Evolutionary conservation across 192 early-diverging fungal genomes (phyloP).

Genomic region (Phycomyces blakesleeanus): DNA sequence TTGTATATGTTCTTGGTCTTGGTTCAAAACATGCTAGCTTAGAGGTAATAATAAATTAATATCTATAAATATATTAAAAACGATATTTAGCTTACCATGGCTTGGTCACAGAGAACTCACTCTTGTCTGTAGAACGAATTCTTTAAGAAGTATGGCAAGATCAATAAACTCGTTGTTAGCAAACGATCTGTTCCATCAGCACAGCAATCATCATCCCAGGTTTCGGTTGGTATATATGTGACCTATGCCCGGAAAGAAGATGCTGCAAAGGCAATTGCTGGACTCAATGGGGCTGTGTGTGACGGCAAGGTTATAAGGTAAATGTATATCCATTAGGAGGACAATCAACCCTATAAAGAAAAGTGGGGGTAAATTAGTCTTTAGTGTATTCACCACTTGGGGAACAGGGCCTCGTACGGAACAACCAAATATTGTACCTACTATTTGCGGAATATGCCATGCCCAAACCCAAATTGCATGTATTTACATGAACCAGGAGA

Average conservation of each 20-base stretch:
- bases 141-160: constrained; percentile 98
- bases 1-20: constrained; percentile 94
- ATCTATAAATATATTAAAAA: no score
- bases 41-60: background rate
- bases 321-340: background rate
- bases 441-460: constrained; percentile 85
- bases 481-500: constrained; percentile 93
- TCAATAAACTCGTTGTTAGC: constrained; percentile 91
- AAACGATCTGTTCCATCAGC: constrained; percentile 53
- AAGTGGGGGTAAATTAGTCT: background rate
- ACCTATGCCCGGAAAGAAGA: constrained; percentile 91
- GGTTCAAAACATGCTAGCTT: constrained; percentile 66
- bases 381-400: background rate
- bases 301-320: constrained; percentile 85
- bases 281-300: constrained; percentile 84
- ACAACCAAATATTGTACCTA: constrained; percentile 99
- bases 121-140: constrained; percentile 62
- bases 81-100: no score
- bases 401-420: constrained; percentile 83
- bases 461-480: constrained; percentile 93
- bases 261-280: constrained; percentile 87
- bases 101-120: no score
- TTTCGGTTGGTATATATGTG: constrained; percentile 83
- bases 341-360: background rate
- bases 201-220: constrained; percentile 28